These are phyloP conservation scores for Aphanomyces invadans DNA, from an alignment of 352 stramenopile species.

Conservation along the genomic window DNA sequence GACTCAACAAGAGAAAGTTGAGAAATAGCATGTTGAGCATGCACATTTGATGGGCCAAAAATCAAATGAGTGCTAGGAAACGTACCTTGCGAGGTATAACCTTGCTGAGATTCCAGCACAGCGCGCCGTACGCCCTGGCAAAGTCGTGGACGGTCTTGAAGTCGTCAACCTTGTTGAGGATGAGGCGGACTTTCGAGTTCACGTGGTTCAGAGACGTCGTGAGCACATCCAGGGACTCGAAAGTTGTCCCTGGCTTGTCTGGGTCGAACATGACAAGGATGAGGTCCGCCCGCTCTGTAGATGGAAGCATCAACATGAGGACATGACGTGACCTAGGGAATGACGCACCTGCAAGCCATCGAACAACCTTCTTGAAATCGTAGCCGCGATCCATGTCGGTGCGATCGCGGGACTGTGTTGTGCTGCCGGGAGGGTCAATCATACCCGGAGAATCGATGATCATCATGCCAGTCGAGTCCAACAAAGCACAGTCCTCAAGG, in stretches of 20 bases:
- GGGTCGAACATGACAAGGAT: slow-evolving; percentile 87
- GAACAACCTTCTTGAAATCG: slow-evolving; percentile 80
- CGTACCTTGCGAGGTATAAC: slow-evolving; percentile 67
- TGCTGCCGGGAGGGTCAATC: slow-evolving; percentile 69
- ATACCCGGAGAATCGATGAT: slow-evolving; percentile 81
- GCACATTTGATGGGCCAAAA: too few species aligned
- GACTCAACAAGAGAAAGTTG: too few species aligned
- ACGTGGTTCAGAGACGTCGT: slow-evolving; percentile 65
- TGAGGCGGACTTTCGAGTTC: slow-evolving; percentile 75
- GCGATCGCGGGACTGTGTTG: slow-evolving; percentile 35
- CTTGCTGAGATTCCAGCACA: slow-evolving; percentile 86
- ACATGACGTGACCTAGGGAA: background rate
- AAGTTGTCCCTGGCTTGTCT: slow-evolving; percentile 82
- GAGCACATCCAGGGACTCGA: slow-evolving; percentile 82
- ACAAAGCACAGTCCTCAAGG: slow-evolving; percentile 47
- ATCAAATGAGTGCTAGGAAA: background rate
- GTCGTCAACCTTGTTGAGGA: slow-evolving; percentile 86
- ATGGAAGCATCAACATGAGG: background rate
- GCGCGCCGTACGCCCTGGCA: slow-evolving; percentile 63
- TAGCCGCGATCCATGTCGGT: slow-evolving; percentile 73
- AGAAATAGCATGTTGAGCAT: too few species aligned
- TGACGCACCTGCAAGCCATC: slow-evolving; percentile 55
- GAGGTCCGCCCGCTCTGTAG: slow-evolving; percentile 61
- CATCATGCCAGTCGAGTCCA: slow-evolving; percentile 77
- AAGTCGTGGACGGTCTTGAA: slow-evolving; percentile 84